Evolutionary conservation across 306 rosid genomes (phyloP).

Genomic region (Trichosanthes cucumerina): DNA sequence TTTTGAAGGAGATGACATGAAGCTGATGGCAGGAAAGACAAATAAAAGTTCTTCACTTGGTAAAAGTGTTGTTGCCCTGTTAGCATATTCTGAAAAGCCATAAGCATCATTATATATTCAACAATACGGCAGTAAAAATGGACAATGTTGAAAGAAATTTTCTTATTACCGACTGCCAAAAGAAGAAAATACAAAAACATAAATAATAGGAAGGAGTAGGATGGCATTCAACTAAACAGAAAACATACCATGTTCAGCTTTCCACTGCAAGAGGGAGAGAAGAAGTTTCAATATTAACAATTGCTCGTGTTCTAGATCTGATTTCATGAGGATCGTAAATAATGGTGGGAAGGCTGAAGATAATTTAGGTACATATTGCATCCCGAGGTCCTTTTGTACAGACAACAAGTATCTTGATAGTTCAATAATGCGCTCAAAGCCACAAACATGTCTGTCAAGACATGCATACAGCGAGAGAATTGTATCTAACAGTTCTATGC

Average conservation of each 20-base stretch:
- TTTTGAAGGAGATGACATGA: constrained; percentile 88
- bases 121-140: background rate
- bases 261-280: constrained; percentile 60
- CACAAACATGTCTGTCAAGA: constrained; percentile 38
- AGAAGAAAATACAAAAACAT: background rate
- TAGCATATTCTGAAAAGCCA: constrained; percentile 40
- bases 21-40: constrained; percentile 64
- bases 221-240: background rate
- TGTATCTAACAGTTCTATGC: constrained; percentile 56
- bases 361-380: constrained; percentile 46
- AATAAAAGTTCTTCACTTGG: constrained; percentile 67
- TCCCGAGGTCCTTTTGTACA: constrained; percentile 64
- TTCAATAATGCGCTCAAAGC: constrained; percentile 53
- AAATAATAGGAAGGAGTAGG: background rate
- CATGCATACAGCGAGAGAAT: constrained; percentile 43
- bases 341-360: constrained; percentile 44
- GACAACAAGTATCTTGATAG: constrained; percentile 46
- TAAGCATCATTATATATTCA: background rate
- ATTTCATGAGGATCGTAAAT: constrained; percentile 46
- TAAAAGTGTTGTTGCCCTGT: constrained; percentile 22
- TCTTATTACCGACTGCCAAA: background rate
- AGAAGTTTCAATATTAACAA: constrained; percentile 54
- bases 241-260: constrained; percentile 51
- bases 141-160: background rate
- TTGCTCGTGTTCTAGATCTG: constrained; percentile 87